phyloP scores from a whole-genome alignment of 2,329 filamentous ascomycete genomes.

The Davidsoniella eucalypti region DNA sequence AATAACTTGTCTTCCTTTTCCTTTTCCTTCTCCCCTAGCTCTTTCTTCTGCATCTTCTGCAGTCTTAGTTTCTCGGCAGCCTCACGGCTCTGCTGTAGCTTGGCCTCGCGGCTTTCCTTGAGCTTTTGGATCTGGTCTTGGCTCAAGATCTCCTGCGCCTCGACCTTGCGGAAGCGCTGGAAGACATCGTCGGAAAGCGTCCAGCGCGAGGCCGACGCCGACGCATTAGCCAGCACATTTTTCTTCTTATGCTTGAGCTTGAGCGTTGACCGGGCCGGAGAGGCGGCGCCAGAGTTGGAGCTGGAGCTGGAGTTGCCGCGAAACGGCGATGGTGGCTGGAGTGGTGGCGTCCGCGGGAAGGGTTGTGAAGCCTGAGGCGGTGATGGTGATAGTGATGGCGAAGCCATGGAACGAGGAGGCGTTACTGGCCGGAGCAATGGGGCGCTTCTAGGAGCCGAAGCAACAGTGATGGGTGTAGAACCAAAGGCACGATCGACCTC shows the following conservation, averaged over 20 bases:
- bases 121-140: constrained; percentile 33
- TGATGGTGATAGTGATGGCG: not conserved
- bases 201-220: constrained; percentile 26
- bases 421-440: constrained; percentile 6
- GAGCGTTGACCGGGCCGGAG: not conserved
- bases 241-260: constrained; percentile 9
- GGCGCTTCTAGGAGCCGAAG: constrained; percentile 7
- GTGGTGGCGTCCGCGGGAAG: constrained; percentile 3
- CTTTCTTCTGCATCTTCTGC: not conserved
- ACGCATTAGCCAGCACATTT: constrained; percentile 8
- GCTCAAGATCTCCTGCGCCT: constrained; percentile 43
- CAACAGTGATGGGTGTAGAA: not conserved
- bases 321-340: not conserved
- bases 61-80: constrained; percentile 11
- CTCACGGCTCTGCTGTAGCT: constrained; percentile 5
- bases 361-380: not conserved
- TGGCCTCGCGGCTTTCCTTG: constrained; percentile 21
- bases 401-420: not conserved
- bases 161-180: constrained; percentile 36
- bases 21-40: constrained; percentile 12
- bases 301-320: not conserved
- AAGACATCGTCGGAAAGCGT: constrained; percentile 38
- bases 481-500: constrained; percentile 4
- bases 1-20: constrained; percentile 17
- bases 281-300: not conserved